Evolutionary conservation across 164 flowering plant species (phyloP).

Genomic region (Vitis riparia): DNA sequence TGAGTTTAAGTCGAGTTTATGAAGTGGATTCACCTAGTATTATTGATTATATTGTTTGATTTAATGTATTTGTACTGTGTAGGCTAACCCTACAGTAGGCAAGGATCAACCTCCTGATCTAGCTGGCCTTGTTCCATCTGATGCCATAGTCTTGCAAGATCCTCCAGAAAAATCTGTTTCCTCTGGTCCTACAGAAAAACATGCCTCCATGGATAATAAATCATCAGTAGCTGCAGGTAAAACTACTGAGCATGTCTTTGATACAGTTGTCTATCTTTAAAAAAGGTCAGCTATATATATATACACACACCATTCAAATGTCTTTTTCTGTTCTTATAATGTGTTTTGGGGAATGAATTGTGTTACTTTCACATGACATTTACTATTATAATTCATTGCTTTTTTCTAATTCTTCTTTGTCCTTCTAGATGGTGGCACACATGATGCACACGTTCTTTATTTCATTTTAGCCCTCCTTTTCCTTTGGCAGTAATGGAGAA

Average conservation of each 20-base stretch:
- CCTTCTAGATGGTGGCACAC: too few relatives aligned
- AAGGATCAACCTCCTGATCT: conserved; percentile 98
- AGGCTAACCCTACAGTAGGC: conserved; percentile 91
- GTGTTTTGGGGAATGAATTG: too few relatives aligned
- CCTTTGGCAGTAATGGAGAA: too few relatives aligned
- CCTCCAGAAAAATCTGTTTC: conserved; percentile 32
- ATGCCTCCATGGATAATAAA: conserved; percentile 24
- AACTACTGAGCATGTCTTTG: not conserved
- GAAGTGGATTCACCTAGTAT: not conserved
- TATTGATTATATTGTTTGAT: not conserved
- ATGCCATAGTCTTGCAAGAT: conserved; percentile 34
- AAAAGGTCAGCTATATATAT: too few relatives aligned
- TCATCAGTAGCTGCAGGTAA: conserved; percentile 47
- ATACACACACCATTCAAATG: too few relatives aligned
- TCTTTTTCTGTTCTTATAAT: too few relatives aligned
- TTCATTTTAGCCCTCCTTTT: too few relatives aligned
- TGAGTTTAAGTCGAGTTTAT: conserved; percentile 19
- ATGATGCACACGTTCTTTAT: too few relatives aligned
- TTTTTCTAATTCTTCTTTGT: too few relatives aligned
- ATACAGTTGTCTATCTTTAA: too few relatives aligned
- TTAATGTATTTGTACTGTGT: conserved; percentile 13
- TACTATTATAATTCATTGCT: too few relatives aligned
- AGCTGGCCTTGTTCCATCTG: conserved; percentile 79
- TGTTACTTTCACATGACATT: too few relatives aligned
- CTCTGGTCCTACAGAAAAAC: conserved; percentile 25